Conservation (phyloP, 2,329 filamentous ascomycete species). For the Clarireedia homoeocarpa region DNA sequence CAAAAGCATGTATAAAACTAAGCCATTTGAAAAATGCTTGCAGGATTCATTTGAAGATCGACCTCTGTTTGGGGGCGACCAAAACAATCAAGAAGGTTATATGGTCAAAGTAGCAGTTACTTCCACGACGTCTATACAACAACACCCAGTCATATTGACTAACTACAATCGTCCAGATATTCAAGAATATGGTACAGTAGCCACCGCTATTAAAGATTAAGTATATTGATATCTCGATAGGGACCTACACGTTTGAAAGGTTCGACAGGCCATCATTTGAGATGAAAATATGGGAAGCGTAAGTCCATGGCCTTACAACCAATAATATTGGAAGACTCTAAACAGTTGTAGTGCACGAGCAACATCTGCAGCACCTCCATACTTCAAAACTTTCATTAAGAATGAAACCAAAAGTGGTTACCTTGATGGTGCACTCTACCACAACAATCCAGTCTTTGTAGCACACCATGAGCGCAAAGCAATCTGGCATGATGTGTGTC, state of each 20-base stretch:
- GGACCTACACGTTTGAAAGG: constrained; percentile 33
- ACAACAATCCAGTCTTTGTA: constrained; percentile 43
- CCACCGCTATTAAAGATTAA: background rate
- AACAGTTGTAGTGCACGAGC: constrained; percentile 34
- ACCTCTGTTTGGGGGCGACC: constrained; percentile 31
- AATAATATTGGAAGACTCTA: background rate
- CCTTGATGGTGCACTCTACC: constrained; percentile 40
- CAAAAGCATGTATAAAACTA: constrained; percentile 29
- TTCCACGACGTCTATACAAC: constrained; percentile 33
- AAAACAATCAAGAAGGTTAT: constrained; percentile 6
- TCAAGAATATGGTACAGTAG: background rate
- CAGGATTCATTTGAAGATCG: constrained; percentile 30
- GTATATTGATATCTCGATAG: background rate
- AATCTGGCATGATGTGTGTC: constrained; percentile 25
- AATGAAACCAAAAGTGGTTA: constrained; percentile 38
- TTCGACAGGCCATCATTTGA: constrained; percentile 33
- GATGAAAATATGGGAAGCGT: constrained; percentile 43
- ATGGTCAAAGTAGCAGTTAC: constrained; percentile 35
- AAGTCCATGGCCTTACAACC: constrained; percentile 8
- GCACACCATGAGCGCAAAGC: constrained; percentile 40
- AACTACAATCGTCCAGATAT: constrained; percentile 35
- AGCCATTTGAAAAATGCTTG: constrained; percentile 32
- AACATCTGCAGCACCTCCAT: constrained; percentile 41
- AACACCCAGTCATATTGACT: constrained; percentile 34
- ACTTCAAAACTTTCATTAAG: constrained; percentile 45